Evolutionary conservation across 306 rosid genomes (phyloP), one percentile per base, ranked within the genome.

Genomic region (Castanea mollissima): DNA sequence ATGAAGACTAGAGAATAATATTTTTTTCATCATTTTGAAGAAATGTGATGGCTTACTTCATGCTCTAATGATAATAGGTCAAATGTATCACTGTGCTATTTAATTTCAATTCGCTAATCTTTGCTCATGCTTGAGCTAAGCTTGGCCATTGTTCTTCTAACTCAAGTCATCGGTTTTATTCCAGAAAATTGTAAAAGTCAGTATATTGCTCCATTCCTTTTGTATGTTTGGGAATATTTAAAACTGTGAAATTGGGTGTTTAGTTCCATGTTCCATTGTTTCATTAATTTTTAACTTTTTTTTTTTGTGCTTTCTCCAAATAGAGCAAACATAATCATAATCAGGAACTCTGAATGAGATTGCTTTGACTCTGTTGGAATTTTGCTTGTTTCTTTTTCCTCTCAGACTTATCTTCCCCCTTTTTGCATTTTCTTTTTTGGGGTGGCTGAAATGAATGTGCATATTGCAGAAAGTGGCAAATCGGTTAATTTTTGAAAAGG

Each of bases 401-500:
- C 32, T 63, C 51, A 1, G 72, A 21, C 49, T 35, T 41, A 75
- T 71, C 13, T 20, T 29, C 73, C 38, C 23, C 75, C 19, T 29
- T 18, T 69, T 14, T 18, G 52, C 46, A 46, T 52, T 54, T 84
- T 77, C 52, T 74, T 74, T 34, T 70, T 62, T 65, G 41, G 41
- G 82, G 63, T 76, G 70, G 83, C 83, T 83, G 65, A 82, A 71
- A 74, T 78, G 60, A 81, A 41, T 76, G 55, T 71, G 16, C 74
- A 49, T 81, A 23, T 68, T 76, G 86, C 93, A 95, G 99, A 87
- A 87, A 85, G 68, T 89, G 83, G 98, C 88, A 29, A 90, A 76
- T 73, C 87, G 85, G 67, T 82, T 91, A 74, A 89, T 95, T 70
- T 93, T 91, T 74, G 98, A 96, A 65, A 90, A 86, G 84, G 91